phyloP scores from a whole-genome alignment of 2,329 filamentous ascomycete species.

The Tolypocladium tropicale region DNA sequence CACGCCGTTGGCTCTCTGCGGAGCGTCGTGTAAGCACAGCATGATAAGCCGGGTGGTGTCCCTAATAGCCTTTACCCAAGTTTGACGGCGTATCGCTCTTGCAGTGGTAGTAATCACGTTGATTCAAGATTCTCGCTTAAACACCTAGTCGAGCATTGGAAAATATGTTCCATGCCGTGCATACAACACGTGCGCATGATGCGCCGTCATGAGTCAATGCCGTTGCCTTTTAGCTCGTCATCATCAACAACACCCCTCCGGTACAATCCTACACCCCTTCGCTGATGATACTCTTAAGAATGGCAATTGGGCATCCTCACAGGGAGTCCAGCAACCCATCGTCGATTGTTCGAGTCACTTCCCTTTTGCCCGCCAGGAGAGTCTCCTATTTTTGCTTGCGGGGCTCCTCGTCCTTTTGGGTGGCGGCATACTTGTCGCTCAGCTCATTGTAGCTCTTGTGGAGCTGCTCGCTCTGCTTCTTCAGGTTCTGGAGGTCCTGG shows the following conservation, averaged over 20 bases:
- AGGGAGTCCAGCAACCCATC: neutral
- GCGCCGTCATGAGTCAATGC: neutral
- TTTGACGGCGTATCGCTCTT: neutral
- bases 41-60: neutral
- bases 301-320: neutral
- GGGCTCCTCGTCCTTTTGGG: conserved; percentile 36
- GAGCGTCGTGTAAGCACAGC: too few species aligned
- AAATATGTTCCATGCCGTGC: neutral
- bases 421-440: conserved; percentile 66
- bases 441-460: conserved; percentile 78
- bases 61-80: neutral
- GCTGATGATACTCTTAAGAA: neutral
- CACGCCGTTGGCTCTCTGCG: neutral
- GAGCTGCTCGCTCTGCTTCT: conserved; percentile 84
- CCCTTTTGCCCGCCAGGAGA: neutral
- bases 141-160: neutral
- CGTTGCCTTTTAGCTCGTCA: neutral
- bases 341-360: neutral
- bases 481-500: conserved; percentile 72
- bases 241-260: neutral
- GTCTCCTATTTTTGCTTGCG: conserved; percentile 40
- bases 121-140: neutral
- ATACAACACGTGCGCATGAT: neutral
- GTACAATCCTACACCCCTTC: neutral
- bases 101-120: neutral